phyloP scores from a whole-genome alignment of 495 filamentous ascomycete species.

The Lasiosphaeriaceae sp. region DNA sequence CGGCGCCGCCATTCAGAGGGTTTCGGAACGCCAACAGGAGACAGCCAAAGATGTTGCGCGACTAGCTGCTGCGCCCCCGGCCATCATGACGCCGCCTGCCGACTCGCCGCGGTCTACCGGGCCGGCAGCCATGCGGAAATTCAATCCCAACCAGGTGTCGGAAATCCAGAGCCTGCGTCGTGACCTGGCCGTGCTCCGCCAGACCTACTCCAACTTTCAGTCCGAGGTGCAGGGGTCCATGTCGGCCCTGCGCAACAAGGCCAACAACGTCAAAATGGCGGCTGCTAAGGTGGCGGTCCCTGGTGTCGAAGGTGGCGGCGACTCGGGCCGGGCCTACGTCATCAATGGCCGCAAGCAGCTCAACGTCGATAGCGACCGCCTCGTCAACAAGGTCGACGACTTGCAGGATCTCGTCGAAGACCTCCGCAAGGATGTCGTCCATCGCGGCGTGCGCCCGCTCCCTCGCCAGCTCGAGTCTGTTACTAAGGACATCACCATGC shows the following conservation, averaged over 20 bases:
- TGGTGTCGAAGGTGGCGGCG: slow-evolving; percentile 59
- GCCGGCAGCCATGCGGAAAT: slow-evolving; percentile 26
- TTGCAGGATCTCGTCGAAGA: slow-evolving; percentile 95
- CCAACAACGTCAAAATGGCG: slow-evolving; percentile 69
- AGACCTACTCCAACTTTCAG: slow-evolving; percentile 88
- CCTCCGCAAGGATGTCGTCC: slow-evolving; percentile 93
- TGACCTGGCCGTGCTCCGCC: slow-evolving; percentile 86
- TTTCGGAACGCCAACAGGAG: slow-evolving; percentile 90
- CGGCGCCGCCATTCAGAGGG: slow-evolving; percentile 69
- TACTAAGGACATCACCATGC: slow-evolving; percentile 75
- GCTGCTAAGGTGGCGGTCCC: slow-evolving; percentile 65
- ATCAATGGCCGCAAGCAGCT: slow-evolving; percentile 80
- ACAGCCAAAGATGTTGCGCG: slow-evolving; percentile 86
- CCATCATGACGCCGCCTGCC: slow-evolving; percentile 30
- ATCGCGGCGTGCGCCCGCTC: slow-evolving; percentile 84
- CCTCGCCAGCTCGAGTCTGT: slow-evolving; percentile 88
- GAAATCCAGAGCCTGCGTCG: slow-evolving; percentile 82
- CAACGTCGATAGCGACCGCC: slow-evolving; percentile 74
- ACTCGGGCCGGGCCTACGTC: slow-evolving; percentile 78
- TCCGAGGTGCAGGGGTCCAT: slow-evolving; percentile 86
- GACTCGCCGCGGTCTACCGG: slow-evolving; percentile 32
- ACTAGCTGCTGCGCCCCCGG: slow-evolving; percentile 63
- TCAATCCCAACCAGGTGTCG: slow-evolving; percentile 51
- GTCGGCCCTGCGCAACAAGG: slow-evolving; percentile 74
- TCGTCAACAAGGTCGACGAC: slow-evolving; percentile 89